Evolutionary conservation across 345 rosid genomes (phyloP).

Genomic region (Crucihimalaya himalaica): DNA sequence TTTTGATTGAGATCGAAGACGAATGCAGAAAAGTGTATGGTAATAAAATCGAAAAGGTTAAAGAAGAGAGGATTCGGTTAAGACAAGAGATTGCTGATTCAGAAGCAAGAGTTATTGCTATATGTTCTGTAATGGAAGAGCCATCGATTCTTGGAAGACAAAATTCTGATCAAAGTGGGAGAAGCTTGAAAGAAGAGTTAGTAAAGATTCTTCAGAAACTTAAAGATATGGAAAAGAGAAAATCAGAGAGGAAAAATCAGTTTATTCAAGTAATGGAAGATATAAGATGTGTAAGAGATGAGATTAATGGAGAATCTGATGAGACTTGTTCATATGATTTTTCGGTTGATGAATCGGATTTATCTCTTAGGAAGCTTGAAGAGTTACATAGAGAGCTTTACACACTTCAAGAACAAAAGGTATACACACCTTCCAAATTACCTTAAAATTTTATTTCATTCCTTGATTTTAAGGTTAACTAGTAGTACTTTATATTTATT

Average conservation of each 20-base stretch:
- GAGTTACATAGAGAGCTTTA: constrained; percentile 67
- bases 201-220: constrained; percentile 67
- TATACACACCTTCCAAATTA: neutral
- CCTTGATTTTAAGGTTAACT: too few species aligned
- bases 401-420: constrained; percentile 79
- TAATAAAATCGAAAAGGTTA: constrained; percentile 71
- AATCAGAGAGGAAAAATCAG: constrained; percentile 72
- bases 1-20: constrained; percentile 78
- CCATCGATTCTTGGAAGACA: constrained; percentile 77
- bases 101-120: constrained; percentile 76
- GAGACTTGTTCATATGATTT: constrained; percentile 41
- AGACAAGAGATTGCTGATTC: constrained; percentile 72
- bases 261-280: constrained; percentile 69
- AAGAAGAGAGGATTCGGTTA: constrained; percentile 59
- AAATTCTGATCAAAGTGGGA: constrained; percentile 61
- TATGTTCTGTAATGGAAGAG: constrained; percentile 89
- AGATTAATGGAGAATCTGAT: constrained; percentile 52
- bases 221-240: constrained; percentile 84
- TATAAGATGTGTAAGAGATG: constrained; percentile 54
- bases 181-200: constrained; percentile 83
- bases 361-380: constrained; percentile 77
- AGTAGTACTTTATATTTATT: neutral
- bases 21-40: constrained; percentile 78
- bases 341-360: constrained; percentile 66
- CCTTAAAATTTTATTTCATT: neutral